Base-by-base conservation (phyloP, 306 rosid species). In the Quercus ilex region DNA sequence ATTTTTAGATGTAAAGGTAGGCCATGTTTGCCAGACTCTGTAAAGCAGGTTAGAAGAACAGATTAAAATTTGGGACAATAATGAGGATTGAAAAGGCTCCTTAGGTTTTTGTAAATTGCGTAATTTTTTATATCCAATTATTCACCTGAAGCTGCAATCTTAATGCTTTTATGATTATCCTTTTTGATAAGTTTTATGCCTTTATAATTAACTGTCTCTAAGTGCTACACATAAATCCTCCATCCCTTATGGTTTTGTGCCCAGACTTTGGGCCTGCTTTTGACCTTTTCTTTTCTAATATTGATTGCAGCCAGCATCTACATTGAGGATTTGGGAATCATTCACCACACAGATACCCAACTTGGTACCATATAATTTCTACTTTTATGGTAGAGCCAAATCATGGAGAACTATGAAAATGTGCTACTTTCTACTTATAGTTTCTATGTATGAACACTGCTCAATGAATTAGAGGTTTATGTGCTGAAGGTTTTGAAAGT, bases 231-330 rank as follows among this genome's bases (percentile, higher is more conserved):
- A 5, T 67, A 31, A 33, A 33, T 67, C n/a, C 23, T 67, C 7
- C 71, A 33, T 33, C 6, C 71, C 13, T 53, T 33, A 20, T 28
- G 41, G 14, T 5, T 35, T 60, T 67, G 20, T 70, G 31, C 59
- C 18, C 69, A 46, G 28, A 75, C 3, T 21, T 55, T 69, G 19
- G 41, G 71, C 60, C 58, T 38, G 18, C 33, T 80, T 78, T 77
- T 49, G 59, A 15, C 75, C 69, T 71, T 26, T 58, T 28, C 33
- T 19, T 83, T 78, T 23, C 75, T 9, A 17, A 31, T 74, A 59
- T 49, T 74, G 69, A 57, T 52, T 83, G 7, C 88, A 92, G 97
- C 85, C 81, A 78, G 64, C 68, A 68, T 74, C 82, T 58, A 75
- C 71, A 21, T 77, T 55, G 41, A 82, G 56, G 56, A 57, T 75